Percentiles rank a stretch among this genome's conserved stretches.
phyloP scores from a whole-genome alignment of 306 rosid genomes.

The Lathyrus sativus region DNA sequence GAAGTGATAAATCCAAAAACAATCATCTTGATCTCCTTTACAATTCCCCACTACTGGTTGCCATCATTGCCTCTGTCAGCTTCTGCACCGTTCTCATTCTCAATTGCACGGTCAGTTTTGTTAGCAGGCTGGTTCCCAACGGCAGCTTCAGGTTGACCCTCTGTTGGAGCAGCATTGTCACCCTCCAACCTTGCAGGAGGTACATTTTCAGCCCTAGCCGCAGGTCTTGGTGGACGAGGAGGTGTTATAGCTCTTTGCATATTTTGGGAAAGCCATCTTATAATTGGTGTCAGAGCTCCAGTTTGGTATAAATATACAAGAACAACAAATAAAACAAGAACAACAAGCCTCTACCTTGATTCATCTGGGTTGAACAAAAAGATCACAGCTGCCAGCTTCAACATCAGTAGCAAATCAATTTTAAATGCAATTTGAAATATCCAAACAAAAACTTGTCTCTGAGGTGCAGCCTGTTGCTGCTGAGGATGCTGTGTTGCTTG shows the following conservation, averaged over 20 bases:
- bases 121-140: constrained; percentile 55
- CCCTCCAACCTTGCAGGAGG: constrained; percentile 72
- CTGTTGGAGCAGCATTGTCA: constrained; percentile 74
- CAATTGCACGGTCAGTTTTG: constrained; percentile 52
- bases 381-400: constrained; percentile 94
- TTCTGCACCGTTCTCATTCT: constrained; percentile 64
- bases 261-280: constrained; percentile 91
- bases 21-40: constrained; percentile 91
- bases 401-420: constrained; percentile 83
- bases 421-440: constrained; percentile 91
- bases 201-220: constrained; percentile 67
- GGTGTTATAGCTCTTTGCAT: constrained; percentile 97
- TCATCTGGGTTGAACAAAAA: constrained; percentile 97
- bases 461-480: constrained; percentile 77
- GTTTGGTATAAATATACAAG: constrained; percentile 86
- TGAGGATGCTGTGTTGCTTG: constrained; percentile 76
- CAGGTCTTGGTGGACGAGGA: constrained; percentile 84
- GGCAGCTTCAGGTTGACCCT: constrained; percentile 63
- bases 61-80: constrained; percentile 64
- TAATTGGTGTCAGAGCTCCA: constrained; percentile 84
- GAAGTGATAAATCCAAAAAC: constrained; percentile 95
- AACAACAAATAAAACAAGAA: constrained; percentile 79
- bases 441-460: constrained; percentile 80
- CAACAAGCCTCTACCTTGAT: constrained; percentile 83
- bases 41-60: constrained; percentile 90